phyloP scores from a whole-genome alignment of 345 rosid species.

The Rhodamnia rubescens region DNA sequence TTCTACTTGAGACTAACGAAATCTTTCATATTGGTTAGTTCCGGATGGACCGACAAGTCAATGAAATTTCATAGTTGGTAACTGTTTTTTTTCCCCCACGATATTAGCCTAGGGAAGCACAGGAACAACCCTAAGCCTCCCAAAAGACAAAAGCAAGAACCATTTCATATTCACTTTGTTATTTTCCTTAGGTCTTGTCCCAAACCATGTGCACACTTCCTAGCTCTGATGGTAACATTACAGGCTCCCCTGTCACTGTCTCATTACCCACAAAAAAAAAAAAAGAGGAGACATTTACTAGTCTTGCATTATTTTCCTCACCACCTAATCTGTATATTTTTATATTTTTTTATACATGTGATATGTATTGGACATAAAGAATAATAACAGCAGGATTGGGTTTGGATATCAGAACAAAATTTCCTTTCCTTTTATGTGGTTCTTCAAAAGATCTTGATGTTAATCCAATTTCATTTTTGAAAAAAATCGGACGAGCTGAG shows the following conservation, averaged over 20 bases:
- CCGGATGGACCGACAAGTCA: not conserved
- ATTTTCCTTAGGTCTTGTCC: not conserved
- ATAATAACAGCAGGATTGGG: not conserved
- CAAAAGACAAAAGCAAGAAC: not conserved
- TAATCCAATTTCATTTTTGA: not conserved
- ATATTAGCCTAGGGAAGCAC: not conserved
- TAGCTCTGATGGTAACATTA: not conserved
- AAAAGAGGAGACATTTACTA: not conserved
- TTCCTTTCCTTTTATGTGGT: not conserved
- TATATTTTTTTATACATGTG: not conserved
- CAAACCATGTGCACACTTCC: not conserved
- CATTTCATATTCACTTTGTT: not conserved
- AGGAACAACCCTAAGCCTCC: not conserved
- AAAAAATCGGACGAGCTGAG: not conserved
- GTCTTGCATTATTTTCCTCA: not conserved
- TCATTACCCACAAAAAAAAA: not conserved
- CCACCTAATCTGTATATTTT: not conserved
- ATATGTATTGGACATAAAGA: not conserved
- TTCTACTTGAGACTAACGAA: not conserved
- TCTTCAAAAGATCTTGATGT: not conserved
- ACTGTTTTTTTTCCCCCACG: not conserved
- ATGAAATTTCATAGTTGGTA: not conserved
- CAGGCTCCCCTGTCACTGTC: not conserved
- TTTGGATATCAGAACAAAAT: not conserved
- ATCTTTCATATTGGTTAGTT: not conserved